Evolutionary conservation across 768 basidiomycete genomes (phyloP).

Genomic region (Mycena rebaudengoi): DNA sequence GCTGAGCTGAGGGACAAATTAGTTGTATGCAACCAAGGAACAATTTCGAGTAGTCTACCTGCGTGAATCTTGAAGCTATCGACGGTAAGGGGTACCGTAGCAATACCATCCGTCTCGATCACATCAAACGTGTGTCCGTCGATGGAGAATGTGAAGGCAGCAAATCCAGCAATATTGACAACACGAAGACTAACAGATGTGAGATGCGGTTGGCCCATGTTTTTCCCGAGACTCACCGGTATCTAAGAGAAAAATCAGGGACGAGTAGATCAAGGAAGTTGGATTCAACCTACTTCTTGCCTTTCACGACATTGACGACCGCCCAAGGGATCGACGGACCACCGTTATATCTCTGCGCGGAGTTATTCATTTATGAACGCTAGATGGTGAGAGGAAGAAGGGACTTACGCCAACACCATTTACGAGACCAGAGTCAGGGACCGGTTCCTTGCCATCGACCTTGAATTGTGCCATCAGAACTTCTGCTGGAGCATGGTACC

Average conservation of each 20-base stretch:
- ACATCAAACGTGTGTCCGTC: slow-evolving; percentile 13
- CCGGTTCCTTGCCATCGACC: slow-evolving; percentile 22
- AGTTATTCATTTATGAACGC: background rate
- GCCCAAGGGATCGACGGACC: slow-evolving; percentile 45
- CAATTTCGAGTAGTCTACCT: too few species aligned
- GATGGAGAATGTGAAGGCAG: slow-evolving; percentile 37
- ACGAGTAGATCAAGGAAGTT: background rate
- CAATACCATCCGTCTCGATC: slow-evolving; percentile 34
- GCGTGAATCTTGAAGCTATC: slow-evolving; percentile 41
- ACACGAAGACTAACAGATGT: slow-evolving; percentile 45
- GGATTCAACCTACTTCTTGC: slow-evolving; percentile 31
- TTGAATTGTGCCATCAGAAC: slow-evolving; percentile 31
- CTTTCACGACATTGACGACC: slow-evolving; percentile 42
- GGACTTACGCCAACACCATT: slow-evolving; percentile 19
- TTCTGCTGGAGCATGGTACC: slow-evolving; percentile 9
- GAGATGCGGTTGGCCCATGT: background rate
- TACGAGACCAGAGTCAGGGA: slow-evolving; percentile 15
- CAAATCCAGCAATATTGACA: slow-evolving; percentile 43
- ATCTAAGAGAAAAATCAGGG: background rate
- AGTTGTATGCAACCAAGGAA: background rate
- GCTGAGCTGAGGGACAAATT: slow-evolving; percentile 27
- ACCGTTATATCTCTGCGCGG: slow-evolving; percentile 36
- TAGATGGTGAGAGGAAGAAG: background rate
- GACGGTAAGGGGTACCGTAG: slow-evolving; percentile 35
- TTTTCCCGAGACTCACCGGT: background rate